Evolutionary conservation across 1,139 yeast species (phyloP), one percentile per base, ranked within the genome.

Genomic region (Yamadazyma blattariae): DNA sequence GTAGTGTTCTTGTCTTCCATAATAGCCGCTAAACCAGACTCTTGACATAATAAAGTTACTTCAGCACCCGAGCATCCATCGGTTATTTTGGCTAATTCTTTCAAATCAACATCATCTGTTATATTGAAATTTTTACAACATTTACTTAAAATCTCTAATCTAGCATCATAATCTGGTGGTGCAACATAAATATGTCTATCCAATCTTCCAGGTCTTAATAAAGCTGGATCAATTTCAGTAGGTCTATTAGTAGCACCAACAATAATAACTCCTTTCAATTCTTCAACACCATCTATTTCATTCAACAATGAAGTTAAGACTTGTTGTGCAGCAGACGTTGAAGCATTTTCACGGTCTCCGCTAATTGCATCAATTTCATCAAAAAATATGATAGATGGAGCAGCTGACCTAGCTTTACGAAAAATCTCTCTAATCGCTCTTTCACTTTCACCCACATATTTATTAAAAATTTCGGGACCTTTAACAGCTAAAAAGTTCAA

Each of bases 61-160:
- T 92, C 98, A 0, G 98, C 97, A 29, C 98, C 98, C 0, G 97
- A 88, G 51, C 95, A 89, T 0, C 97, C 97, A 0, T 84, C 92
- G 0, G 96, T 85, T n/a, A 86, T 62, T n/a, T 55, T 56, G 5
- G 66, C 62, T n/a, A 82, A 63, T 19, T 68, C 41, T 2, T 59
- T 64, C 2, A 75, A 74, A 26, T 66, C 70, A 2, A 59, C 67
- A 3, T 66, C 63, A 1, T 69, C 44, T 2, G 67, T 48, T 63
- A 88, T 73, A 35, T 64, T 57, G 48, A 76, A 76, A 34, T 78
- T 77, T 29, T 61, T 56, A 27, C 89, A 79, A 42, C 82, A 77
- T 42, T 88, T 88, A 34, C 64, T 62, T 40, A 92, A 61, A 15
- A 92, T 90, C 51, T 86, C 89, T 29, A 77, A 53, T 39, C 97